Conservation (phyloP, 192 early-diverging fungal species). For the Phycomyces nitens region DNA sequence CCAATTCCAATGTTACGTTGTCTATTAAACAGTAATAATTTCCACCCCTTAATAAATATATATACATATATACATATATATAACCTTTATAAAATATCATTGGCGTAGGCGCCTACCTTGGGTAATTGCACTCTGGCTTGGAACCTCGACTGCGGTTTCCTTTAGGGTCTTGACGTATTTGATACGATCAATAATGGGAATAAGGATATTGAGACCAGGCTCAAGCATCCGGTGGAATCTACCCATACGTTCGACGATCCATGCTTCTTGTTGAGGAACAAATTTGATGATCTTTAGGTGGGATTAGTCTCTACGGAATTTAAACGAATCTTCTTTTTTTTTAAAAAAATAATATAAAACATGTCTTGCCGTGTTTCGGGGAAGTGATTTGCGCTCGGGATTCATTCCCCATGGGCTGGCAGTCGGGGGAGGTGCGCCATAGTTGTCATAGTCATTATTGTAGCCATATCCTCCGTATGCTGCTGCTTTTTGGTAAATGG, state of each 20-base stretch:
- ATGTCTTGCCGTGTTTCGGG: conserved; percentile 53
- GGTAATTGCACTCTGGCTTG: conserved; percentile 86
- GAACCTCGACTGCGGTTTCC: conserved; percentile 92
- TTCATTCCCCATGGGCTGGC: conserved; percentile 29
- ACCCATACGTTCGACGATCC: conserved; percentile 97
- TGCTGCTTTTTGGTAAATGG: conserved; percentile 14
- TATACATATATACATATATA: neutral
- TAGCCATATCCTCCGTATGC: conserved; percentile 32
- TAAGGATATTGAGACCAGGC: conserved; percentile 85
- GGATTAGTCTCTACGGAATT: too few relatives aligned
- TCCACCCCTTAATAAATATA: neutral
- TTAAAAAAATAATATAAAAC: too few relatives aligned
- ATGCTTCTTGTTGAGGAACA: conserved; percentile 97
- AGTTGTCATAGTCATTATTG: conserved; percentile 27
- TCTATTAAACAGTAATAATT: conserved; percentile 44
- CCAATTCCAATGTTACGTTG: conserved; percentile 93
- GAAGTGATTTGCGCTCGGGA: conserved; percentile 34
- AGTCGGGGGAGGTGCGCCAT: conserved; percentile 26
- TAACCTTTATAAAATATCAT: too few relatives aligned
- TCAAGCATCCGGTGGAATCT: conserved; percentile 78
- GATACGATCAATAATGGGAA: conserved; percentile 87
- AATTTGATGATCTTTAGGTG: conserved; percentile 88
- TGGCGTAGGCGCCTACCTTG: too few relatives aligned
- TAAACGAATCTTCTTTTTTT: too few relatives aligned
- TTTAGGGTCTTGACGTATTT: conserved; percentile 92